Base-by-base conservation (phyloP, 2,329 filamentous ascomycete genomes). In the Aspergillus eucalypticola region DNA sequence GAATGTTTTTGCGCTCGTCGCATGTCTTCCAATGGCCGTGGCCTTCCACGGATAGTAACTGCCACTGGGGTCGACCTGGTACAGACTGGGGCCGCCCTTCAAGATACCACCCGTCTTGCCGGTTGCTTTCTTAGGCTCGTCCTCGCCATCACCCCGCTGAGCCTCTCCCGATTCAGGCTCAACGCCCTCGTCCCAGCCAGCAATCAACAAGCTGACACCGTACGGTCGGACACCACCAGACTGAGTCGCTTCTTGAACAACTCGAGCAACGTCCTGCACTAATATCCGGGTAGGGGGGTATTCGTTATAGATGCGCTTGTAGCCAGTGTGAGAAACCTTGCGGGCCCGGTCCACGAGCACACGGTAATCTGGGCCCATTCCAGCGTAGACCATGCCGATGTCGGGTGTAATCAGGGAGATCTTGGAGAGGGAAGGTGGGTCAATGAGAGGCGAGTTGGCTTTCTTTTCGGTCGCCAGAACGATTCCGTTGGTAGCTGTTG, bases 271-370 rank as follows among this genome's bases (percentile, higher is more conserved):
- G 73, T 99, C 95, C 81, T 99, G 95, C 59, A 99, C 95, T 81
- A 99, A 86, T 89, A 99, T 99, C 78, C 95, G 89, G 59, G 95
- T 99, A 5, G 95, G 95, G n/a, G 95, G 95, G 82, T 99, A 99
- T 82, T 99, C 95, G 82, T 99, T 99, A 85, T 99, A 99, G 83
- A 99, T 93, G 79, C 95, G 92, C 87, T 99, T 99, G 88, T 99
- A 99, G 78, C 89, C 90, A 51, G 95, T 96, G 82, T 99, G 95
- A 59, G 93, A 96, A 68, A 97, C 95, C 81, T 98, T 99, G 75
- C 95, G 92, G 70, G 95, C 95, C 79, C 93, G 94, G 84, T 99
- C 95, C 70, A 98, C 95, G 57, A 99, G 86, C 60, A 99, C 92
- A 78, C 95, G 89, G 83, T 98, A 99, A 80, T 99, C 95, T 61